Base-by-base conservation (phyloP, 306 rosid genomes). In the Gastrolobium bilobum region DNA sequence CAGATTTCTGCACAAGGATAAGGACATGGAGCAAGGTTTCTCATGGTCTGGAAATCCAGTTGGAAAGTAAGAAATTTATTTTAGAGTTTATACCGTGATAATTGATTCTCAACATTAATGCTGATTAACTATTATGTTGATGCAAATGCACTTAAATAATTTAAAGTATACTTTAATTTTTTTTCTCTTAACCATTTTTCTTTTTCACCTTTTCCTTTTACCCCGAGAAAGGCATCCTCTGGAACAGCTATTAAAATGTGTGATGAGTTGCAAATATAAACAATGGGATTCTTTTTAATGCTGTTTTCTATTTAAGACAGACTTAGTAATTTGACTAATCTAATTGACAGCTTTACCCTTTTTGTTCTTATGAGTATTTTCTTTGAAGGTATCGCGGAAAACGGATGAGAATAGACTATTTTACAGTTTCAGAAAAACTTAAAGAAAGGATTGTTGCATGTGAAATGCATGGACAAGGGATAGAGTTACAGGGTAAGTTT, bases 1-100 rank as follows among this genome's bases (percentile, higher is more conserved):
- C 73, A 91, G 99, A 87, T 89, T 83, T 51, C 88, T 89, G 76
- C 95, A 95, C 85, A 50, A 86, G 81, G 96, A 95, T 60, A 91
- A 87, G 80, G 97, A 95, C 84, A 92, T 90, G 94, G 97, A 90
- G 64, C 39, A 74, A 44, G 99, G 98, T 76, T 95, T 95, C 85
- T 95, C 98, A 35, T 95, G 99, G 99, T 95, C 99, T 4, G 99
- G 98, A 76, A 66, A 95, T 81, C 98, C 99, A 60, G 73, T 92
- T 60, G 99, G 99, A 67, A 95, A 83, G 99, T 95, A 86, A 87
- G 91, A 81, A 63, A 35, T 73, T 72, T 15, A 53, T 70, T 60
- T 70, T 35, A 35, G 40, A 34, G 79, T 57, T 56, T 72, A 65
- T 57, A 10, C 48, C 33, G 1, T 59, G 50, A 34, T 13, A 73